Conservation (phyloP, 257 asterid species). For the Plantago major region DNA sequence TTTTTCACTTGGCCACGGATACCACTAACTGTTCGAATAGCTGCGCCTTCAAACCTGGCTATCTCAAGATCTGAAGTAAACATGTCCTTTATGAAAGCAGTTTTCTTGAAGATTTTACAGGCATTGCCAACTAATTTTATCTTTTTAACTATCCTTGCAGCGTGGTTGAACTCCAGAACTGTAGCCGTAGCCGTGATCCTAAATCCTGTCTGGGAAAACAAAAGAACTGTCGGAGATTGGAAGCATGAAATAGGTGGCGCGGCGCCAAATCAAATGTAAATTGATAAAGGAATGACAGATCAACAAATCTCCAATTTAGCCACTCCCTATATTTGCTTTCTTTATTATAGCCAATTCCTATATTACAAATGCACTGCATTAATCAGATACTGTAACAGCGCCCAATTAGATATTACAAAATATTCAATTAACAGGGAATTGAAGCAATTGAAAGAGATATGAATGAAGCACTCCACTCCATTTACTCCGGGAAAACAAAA, state of each 20-base stretch:
- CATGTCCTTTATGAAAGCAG: conserved; percentile 91
- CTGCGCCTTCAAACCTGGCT: conserved; percentile 98
- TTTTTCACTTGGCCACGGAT: conserved; percentile 96
- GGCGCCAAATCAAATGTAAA: background rate
- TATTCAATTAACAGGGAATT: too few species aligned
- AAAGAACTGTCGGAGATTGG: conserved; percentile 8
- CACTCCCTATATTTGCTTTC: background rate
- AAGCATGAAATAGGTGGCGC: background rate
- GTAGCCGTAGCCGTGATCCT: conserved; percentile 94
- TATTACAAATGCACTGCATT: too few species aligned
- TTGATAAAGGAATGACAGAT: background rate
- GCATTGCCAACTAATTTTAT: conserved; percentile 89
- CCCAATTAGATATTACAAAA: too few species aligned
- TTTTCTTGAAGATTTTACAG: conserved; percentile 85
- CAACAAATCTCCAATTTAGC: background rate
- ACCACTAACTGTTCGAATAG: conserved; percentile 90
- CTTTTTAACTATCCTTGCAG: conserved; percentile 80
- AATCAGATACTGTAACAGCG: too few species aligned
- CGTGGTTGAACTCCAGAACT: conserved; percentile 89
- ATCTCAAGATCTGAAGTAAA: conserved; percentile 98
- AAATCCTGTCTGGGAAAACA: conserved; percentile 64
- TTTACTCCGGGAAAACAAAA: too few species aligned
- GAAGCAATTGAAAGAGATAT: too few species aligned
- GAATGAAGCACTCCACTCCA: too few species aligned
- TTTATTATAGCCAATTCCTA: too few species aligned